Evolutionary conservation across 225 moss, liverwort and hornwort species (phyloP), one percentile per base, ranked within the genome.

Genomic region (Bryum argenteum): DNA sequence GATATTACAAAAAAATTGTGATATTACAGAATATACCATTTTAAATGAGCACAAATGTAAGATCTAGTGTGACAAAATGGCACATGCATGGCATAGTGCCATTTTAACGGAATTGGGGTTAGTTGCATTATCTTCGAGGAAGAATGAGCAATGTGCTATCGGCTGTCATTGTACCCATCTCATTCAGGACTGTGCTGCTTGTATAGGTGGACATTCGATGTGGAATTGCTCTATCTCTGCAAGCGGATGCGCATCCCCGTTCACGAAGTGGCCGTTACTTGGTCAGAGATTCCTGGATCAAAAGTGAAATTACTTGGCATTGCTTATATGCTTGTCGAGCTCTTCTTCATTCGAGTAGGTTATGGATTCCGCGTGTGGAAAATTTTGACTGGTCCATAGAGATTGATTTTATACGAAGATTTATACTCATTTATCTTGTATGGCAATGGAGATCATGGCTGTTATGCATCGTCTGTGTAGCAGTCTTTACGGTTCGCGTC

Each of bases 261-360:
- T 33, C 58, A 66, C 69, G 91, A 96, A 74, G 89, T 96, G 73
- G 89, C 93, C 9, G 93, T 96, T 20, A 91, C 79, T 50, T 96
- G 95, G 93, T 88, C 88, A 45, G 91, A 96, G 75, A 91, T 96
- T 75, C 91, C 89, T 63, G 93, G 95, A 47, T 96, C 95, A n/a
- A 93, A 96, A 82, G 86, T 96, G 64, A 76, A 75, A 51, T 13
- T 78, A 22, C 75, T 66, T 43, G 87, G 93, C 69, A 91, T 96
- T 52, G 67, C 87, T 9, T 83, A 96, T 66, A 93, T 96, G 93
- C 83, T 93, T 58, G 83, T 93, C 53, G 95, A 96, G 84, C 89
- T 96, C 66, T 71, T 89, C 21, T 83, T 93, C 47, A 61, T 95
- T 53, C 83, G 91, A 40, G 8, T 91, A 61, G 93, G 91, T 41